Evolutionary conservation across 2,329 filamentous ascomycete genomes (phyloP).

Genomic region (Fusarium albidum): DNA sequence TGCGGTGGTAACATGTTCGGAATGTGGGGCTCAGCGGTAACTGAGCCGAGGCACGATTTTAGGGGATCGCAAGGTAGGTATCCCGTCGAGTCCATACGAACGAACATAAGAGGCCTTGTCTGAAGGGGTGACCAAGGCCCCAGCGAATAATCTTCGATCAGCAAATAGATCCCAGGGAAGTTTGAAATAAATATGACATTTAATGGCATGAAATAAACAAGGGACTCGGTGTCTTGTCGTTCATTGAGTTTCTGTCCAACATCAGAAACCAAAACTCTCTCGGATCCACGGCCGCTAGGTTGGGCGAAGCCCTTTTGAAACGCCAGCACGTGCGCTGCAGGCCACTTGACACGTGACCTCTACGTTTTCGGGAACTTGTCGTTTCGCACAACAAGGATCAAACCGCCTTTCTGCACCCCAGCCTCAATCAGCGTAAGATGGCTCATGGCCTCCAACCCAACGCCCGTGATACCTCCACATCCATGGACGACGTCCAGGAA

Average conservation of each 20-base stretch:
- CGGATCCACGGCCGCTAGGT: not conserved
- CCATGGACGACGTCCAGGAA: slow-evolving; percentile 2
- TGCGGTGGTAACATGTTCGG: slow-evolving; percentile 12
- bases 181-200: no score
- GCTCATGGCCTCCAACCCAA: slow-evolving; percentile 9
- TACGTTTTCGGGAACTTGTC: slow-evolving; percentile 16
- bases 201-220: no score
- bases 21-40: slow-evolving; percentile 22
- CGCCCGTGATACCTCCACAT: slow-evolving; percentile 9
- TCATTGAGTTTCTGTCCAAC: no score
- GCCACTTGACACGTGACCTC: slow-evolving; percentile 28
- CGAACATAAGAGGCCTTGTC: no score
- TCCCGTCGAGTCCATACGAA: no score
- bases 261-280: no score
- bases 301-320: not conserved
- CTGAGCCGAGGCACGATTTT: slow-evolving; percentile 28
- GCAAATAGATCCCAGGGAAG: no score
- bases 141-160: no score
- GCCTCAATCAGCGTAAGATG: slow-evolving; percentile 28
- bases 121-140: no score
- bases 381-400: slow-evolving; percentile 36
- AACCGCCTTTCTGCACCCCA: slow-evolving; percentile 34
- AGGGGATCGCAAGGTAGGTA: no score
- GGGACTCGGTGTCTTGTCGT: no score
- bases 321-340: slow-evolving; percentile 10